A percentile compares a stretch with the other conserved stretches of the same genome.
These are phyloP conservation scores for Russula ochroleuca DNA, from an alignment of 768 basidiomycete genomes.

Conservation along the genomic window DNA sequence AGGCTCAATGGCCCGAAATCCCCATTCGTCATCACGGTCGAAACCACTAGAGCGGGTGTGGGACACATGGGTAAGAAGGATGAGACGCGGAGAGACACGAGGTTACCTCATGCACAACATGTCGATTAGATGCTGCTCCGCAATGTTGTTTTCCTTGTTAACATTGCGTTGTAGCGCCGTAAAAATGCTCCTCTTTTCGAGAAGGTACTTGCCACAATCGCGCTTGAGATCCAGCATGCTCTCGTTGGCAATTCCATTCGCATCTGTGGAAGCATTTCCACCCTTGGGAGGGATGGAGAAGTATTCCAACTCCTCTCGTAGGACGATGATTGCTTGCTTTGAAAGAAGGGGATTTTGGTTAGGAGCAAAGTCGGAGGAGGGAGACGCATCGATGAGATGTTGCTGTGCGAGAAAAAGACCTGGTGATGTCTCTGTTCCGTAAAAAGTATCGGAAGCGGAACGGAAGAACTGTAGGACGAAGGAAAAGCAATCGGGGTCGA, in stretches of 20 bases:
- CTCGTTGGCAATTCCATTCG: constrained; percentile 75
- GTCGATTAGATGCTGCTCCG: constrained; percentile 98
- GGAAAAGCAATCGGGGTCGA: constrained; percentile 94
- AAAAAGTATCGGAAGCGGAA: constrained; percentile 83
- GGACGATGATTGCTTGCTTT: constrained; percentile 97
- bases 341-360: constrained; percentile 84
- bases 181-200: constrained; percentile 90
- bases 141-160: constrained; percentile 97
- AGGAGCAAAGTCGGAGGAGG: constrained; percentile 56
- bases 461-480: constrained; percentile 93
- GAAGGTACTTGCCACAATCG: constrained; percentile 80
- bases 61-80: constrained; percentile 15
- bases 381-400: constrained; percentile 63
- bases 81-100: constrained; percentile 24
- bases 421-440: constrained; percentile 70
- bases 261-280: constrained; percentile 60
- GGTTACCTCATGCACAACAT: constrained; percentile 99
- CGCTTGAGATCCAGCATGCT: constrained; percentile 76
- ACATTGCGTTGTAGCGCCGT: constrained; percentile 98
- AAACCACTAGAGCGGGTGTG: constrained; percentile 63
- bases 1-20: constrained; percentile 92
- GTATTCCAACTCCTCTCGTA: constrained; percentile 97
- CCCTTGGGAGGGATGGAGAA: constrained; percentile 88
- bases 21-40: constrained; percentile 97
- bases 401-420: constrained; percentile 79